These are phyloP conservation scores for Xylaria sp. DNA, from an alignment of 2,329 filamentous ascomycete species.

Conservation along the genomic window DNA sequence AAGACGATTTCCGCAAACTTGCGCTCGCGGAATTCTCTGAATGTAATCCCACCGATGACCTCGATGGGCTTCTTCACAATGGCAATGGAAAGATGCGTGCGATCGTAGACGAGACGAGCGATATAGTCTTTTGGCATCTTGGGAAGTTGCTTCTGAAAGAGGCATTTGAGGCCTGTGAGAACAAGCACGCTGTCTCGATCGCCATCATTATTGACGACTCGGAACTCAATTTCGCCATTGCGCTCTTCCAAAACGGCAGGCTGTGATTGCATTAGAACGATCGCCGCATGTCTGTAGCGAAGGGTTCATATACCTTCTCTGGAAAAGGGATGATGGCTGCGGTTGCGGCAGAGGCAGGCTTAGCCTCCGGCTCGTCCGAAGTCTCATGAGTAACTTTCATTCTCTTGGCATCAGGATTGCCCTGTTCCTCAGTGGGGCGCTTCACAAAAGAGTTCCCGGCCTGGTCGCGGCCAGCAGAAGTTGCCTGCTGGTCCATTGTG, in stretches of 20 bases:
- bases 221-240: conserved; percentile 90
- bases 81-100: conserved; percentile 91
- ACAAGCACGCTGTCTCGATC: conserved; percentile 85
- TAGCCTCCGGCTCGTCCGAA: neutral
- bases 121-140: conserved; percentile 99
- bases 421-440: neutral
- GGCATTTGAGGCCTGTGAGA: conserved; percentile 90
- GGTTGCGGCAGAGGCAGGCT: neutral
- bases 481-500: neutral
- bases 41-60: conserved; percentile 95
- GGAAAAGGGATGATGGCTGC: conserved; percentile 14
- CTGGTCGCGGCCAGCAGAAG: neutral
- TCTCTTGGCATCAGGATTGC: neutral
- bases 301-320: neutral
- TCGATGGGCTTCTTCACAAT: conserved; percentile 96
- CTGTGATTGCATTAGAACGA: conserved; percentile 38
- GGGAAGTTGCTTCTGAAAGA: conserved; percentile 96
- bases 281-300: neutral
- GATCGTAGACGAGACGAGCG: conserved; percentile 92
- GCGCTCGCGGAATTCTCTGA: conserved; percentile 85
- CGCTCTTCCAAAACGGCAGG: conserved; percentile 91
- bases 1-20: conserved; percentile 98
- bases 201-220: conserved; percentile 96
- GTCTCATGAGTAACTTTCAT: neutral
- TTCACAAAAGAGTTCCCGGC: neutral